Evolutionary conservation across 1,284 basidiomycete genomes (phyloP), one percentile per base, ranked within the genome.

Genomic region (Puccinia polysora): DNA sequence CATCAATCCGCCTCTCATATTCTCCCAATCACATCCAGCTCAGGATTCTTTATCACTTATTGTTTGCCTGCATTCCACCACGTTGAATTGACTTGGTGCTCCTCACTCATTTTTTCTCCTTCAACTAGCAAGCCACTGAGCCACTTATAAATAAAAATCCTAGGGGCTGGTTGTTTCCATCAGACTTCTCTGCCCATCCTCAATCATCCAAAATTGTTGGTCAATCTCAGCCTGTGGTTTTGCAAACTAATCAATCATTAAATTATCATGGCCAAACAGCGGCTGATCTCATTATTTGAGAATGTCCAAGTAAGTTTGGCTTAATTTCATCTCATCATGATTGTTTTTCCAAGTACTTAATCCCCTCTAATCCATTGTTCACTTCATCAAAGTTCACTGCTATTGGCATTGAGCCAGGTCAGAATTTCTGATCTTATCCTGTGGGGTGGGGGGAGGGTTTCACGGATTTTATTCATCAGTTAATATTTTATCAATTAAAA

Each of bases 361-460:
- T 58, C 1, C 45, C 67, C 55, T 34, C n/a, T 34, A 30, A 28
- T 30, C 36, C 25, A 30, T 67, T 32, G 63, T 28, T 73, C 40
- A n/a, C 20, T 10, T 38, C 52, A 38, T 14, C 76, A 63, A 91
- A 98, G 84, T 89, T 99, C 79, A 94, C 94, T 38, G 92, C 91
- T 80, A 84, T 98, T 76, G 95, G 94, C 77, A 86, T 99, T 76
- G 92, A 97, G 81, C 93, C 95, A 65, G 70, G 70, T 58, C 23
- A 49, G 53, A 52, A 4, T n/a, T 18, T 32, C 50, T n/a, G 2
- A 4, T 53, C 15, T 28, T 10, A 1, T 45, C 2, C 6, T 38
- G 15, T 2, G 10, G n/a, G 20, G 60, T n/a, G 20, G 23, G n/a
- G n/a, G n/a, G n/a, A n/a, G n/a, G n/a, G n/a, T n/a, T n/a, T n/a